Evolutionary conservation across 495 filamentous ascomycete species (phyloP).

Genomic region (Emericellopsis terricola): DNA sequence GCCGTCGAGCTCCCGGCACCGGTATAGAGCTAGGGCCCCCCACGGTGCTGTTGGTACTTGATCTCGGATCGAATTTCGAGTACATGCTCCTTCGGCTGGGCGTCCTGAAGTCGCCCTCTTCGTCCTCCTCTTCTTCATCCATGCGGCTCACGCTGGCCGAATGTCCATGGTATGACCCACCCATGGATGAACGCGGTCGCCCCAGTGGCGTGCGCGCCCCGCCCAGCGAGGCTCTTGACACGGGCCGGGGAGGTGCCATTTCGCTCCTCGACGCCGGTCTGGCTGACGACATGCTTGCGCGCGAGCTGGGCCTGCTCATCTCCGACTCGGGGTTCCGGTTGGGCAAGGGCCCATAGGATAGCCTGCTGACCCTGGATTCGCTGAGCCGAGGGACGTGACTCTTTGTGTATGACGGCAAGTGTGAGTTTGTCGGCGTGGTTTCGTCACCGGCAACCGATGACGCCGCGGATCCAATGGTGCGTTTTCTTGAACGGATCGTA

Average conservation of each 20-base stretch:
- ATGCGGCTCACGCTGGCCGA: constrained; percentile 24
- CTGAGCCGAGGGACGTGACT: constrained; percentile 29
- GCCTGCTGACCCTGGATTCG: constrained; percentile 31
- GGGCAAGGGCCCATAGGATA: constrained; percentile 35
- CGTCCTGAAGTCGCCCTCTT: constrained; percentile 18
- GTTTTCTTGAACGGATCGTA: constrained; percentile 56
- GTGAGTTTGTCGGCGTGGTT: constrained; percentile 22
- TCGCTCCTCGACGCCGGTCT: constrained; percentile 30
- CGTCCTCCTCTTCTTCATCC: constrained; percentile 17
- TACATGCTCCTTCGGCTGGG: constrained; percentile 33
- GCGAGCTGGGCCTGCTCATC: constrained; percentile 39
- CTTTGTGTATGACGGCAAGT: constrained; percentile 6
- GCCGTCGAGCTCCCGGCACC: constrained; percentile 27
- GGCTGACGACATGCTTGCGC: constrained; percentile 35
- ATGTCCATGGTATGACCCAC: constrained; percentile 34
- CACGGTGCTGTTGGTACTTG: constrained; percentile 21
- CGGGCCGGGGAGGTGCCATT: constrained; percentile 45
- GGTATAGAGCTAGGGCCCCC: constrained; percentile 21
- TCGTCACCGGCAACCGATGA: constrained; percentile 25
- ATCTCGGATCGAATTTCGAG: constrained; percentile 31
- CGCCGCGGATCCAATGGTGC: constrained; percentile 46
- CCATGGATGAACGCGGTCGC: constrained; percentile 38
- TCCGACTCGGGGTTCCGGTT: constrained; percentile 19
- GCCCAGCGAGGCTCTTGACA: constrained; percentile 36
- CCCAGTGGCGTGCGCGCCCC: constrained; percentile 47